Conservation (phyloP, 2,329 filamentous ascomycete species). For the Phaeosphaeriaceae sp. region DNA sequence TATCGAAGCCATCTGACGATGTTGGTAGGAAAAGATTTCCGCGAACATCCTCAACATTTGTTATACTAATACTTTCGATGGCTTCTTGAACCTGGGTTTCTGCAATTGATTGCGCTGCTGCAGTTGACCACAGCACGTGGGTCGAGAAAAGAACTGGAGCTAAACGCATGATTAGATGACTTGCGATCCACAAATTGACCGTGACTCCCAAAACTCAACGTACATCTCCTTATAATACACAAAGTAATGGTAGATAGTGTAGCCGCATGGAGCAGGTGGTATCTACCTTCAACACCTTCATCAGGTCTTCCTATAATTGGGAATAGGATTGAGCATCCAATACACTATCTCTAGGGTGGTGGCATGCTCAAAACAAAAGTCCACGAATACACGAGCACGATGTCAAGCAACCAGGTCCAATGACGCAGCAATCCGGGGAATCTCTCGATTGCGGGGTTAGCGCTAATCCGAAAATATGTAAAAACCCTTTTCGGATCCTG, state of each 20-base stretch:
- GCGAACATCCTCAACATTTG: constrained; percentile 48
- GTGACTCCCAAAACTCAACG: not conserved
- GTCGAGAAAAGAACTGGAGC: constrained; percentile 5
- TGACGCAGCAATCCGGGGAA: constrained; percentile 4
- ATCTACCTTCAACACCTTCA: not conserved
- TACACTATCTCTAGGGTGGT: not conserved
- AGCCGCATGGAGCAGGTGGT: not conserved
- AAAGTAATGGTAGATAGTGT: not conserved
- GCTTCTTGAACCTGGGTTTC: constrained; percentile 13
- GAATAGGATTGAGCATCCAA: not conserved
- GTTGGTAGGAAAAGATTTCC: constrained; percentile 50
- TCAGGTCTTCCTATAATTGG: not conserved
- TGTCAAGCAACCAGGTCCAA: not conserved
- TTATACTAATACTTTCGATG: constrained; percentile 20
- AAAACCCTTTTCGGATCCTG: not conserved
- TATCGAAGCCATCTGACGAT: constrained; percentile 31
- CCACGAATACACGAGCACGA: constrained; percentile 6
- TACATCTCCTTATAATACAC: not conserved
- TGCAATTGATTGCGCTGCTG: constrained; percentile 1
- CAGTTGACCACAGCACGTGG: constrained; percentile 11
- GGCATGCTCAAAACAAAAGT: not conserved
- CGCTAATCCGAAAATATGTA: constrained; percentile 1
- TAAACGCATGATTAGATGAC: constrained; percentile 12
- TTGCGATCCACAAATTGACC: not conserved
- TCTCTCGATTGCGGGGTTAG: not conserved